Base-by-base conservation (phyloP, 2,329 filamentous ascomycete genomes). In the Leptographium radiaticola region DNA sequence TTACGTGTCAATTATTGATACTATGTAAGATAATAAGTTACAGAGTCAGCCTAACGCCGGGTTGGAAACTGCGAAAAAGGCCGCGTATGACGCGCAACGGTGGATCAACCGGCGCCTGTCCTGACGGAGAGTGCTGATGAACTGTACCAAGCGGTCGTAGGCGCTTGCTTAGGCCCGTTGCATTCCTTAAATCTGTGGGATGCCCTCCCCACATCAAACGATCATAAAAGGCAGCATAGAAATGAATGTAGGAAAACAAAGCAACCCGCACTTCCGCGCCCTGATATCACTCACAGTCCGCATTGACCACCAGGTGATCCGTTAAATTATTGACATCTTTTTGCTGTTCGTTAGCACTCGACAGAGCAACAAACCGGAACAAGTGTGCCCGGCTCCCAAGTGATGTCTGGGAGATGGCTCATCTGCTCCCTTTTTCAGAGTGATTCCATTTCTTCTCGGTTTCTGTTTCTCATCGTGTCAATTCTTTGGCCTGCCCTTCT, bases 1-100 rank as follows among this genome's bases (percentile, higher is more conserved):
- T 50, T 50, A 50, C 38, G 38, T 33, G 20, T 50, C 49, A 50
- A 50, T 50, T 50, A 50, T 50, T 50, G 15, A 50, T 50, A 30
- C 49, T 50, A 50, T 50, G 49, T 42, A 50, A 36, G 12, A 36
- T 36, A 36, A 10, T 36, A 36, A 36, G 3, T 36, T 36, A 36
- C 34, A 36, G 34, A 10, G 9, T 36, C 34, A 10, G 34, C 34
- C 34, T 2, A 36, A 4, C 12, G 12, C 9, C 9, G 8, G 34
- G 8, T 13, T 36, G 9, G 4, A 36, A 36, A 36, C 9, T 10
- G 12, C 9, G 9, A 36, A 36, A 4, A 13, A 36, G 34, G 34
- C 34, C 34, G 34, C 34, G 9, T 36, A 36, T 6, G 34, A 36
- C 12, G 34, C 9, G 34, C 34, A 8, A 9, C 9, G 8, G 34